Conservation (phyloP, 768 basidiomycete genomes). For the Kwoniella dendrophila region DNA sequence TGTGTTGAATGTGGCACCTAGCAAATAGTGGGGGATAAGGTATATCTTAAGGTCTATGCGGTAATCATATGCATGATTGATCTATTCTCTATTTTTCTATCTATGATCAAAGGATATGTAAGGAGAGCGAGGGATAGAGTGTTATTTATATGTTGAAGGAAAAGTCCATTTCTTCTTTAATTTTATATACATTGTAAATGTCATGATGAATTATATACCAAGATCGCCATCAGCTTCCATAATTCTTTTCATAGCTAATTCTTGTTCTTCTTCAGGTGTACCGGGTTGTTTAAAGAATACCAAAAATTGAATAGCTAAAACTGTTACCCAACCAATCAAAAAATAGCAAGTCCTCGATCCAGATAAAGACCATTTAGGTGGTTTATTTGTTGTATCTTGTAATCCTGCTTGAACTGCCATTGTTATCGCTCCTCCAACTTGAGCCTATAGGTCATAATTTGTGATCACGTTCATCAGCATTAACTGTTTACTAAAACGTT, state of each 20-base stretch:
- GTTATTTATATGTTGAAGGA: no score
- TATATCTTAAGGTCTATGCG: neutral
- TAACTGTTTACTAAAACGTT: no score
- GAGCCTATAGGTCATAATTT: conserved; percentile 7
- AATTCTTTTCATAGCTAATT: conserved; percentile 35
- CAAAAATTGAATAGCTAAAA: conserved; percentile 31
- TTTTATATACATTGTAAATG: no score
- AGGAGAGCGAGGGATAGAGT: no score
- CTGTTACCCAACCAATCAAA: conserved; percentile 32
- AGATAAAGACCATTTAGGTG: conserved; percentile 28
- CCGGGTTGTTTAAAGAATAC: conserved; percentile 39
- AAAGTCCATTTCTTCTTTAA: neutral
- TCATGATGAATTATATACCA: conserved; percentile 8
- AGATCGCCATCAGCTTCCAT: conserved; percentile 26
- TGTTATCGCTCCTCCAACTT: conserved; percentile 43
- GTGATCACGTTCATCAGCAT: no score
- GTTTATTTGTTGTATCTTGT: conserved; percentile 9
- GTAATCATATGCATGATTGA: neutral
- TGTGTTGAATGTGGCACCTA: neutral
- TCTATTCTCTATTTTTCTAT: no score
- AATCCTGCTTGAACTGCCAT: conserved; percentile 49
- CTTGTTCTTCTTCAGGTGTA: conserved; percentile 40
- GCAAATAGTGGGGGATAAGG: neutral
- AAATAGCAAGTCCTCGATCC: conserved; percentile 41
- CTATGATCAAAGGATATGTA: no score